Base-by-base conservation (phyloP, 2,329 filamentous ascomycete species). In the Scytalidium sp. region DNA sequence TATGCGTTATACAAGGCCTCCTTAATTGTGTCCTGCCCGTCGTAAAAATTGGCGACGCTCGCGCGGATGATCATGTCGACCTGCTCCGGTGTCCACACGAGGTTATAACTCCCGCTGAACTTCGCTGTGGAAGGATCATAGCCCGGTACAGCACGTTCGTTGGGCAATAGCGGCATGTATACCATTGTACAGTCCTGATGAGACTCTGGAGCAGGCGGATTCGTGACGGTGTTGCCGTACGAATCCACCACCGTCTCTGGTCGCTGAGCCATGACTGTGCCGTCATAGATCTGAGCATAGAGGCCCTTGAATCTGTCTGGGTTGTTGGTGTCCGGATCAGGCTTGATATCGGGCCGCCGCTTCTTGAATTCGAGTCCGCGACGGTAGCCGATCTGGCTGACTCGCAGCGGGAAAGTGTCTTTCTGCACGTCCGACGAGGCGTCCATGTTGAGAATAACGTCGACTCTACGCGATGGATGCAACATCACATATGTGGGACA, bases 401-500 rank as follows among this genome's bases (percentile, higher is more conserved):
- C 60, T 6, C 64, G 56, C 43, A 64, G 55, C 29, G 55, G 62
- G 50, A 66, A 67, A 9, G 55, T 64, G 51, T 66, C 62, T 45
- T 66, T 66, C 44, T 62, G 63, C 1, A 67, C 64, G 49, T 66
- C 62, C 55, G 59, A 29, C 13, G 25, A 29, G 13, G 25, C 25
- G 50, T 65, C 63, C 63, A 66, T 65, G 54, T 64, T 65, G 52
- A 66, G 57, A 41, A 66, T 65, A 17, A 65, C 60, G 47, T 65
- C 63, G 11, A 52, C 58, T 40, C 56, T 23, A 11, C 63, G 60
- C 10, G 53, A 29, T 8, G 25, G 25, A 13, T 29, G 7, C 25
- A 29, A 29, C 25, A 29, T 29, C 25, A 51, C 2, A 61, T 62
- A 44, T 63, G 64, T 62, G 13, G 64, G 63, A 46, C 64, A 66